Evolutionary conservation across 345 rosid species (phyloP), one percentile per base, ranked within the genome.

Genomic region (Diplotaxis tenuifolia): DNA sequence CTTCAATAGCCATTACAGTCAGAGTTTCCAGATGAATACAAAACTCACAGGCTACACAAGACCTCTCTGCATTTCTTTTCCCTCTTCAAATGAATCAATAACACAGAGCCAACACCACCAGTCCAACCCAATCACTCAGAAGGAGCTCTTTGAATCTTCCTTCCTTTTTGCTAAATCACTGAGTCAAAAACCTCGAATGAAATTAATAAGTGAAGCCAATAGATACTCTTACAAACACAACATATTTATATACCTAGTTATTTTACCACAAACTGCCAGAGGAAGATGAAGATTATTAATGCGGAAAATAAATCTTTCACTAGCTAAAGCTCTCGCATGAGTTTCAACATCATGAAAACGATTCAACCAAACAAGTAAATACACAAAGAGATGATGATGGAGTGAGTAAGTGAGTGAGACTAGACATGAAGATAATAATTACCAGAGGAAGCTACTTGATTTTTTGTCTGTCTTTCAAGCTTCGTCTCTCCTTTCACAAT

Each of bases 1-100:
- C 2, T 62, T 77, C 76, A 75, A 49, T 58, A 22, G 2, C 5
- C n/a, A 4, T 28, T 1, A 1, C 32, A 28, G 5, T 42, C 75
- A n/a, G n/a, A n/a, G n/a, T n/a, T n/a, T n/a, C n/a, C n/a, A n/a
- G 76, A 78, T 54, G 73, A 67, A 78, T 56, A 75, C 76, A 83
- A 72, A 62, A 76, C 66, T 25, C 80, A 72, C 12, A 76, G 74
- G 68, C 29, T 63, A 71, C 88, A 86, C 82, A 80, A 76, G 75
- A 86, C 87, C 79, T 57, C 71, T 64, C 69, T 28, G 45, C 42
- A 42, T 36, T 31, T 27, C 0, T 27, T 27, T 27, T 27, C 29
- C 29, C 29, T 27, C 29, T 27, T 27, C 5, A 27, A 27, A 27
- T 27, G 29, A 27, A 27, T 27, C 29, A 25, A 29, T 32, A 27